phyloP scores from a whole-genome alignment of 176 grass and related monocot species.

The Alloteropsis semialata region DNA sequence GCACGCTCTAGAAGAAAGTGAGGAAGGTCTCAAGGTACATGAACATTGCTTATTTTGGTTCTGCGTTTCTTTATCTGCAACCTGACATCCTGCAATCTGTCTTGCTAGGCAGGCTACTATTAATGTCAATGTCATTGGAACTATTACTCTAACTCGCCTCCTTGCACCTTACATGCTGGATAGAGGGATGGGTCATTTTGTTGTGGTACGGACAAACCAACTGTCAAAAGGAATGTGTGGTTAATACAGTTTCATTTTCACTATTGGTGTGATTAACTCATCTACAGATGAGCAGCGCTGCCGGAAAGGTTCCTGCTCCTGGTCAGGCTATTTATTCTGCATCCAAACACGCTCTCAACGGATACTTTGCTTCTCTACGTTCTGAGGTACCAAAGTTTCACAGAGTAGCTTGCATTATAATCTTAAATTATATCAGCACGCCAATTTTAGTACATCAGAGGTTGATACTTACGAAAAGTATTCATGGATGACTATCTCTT shows the following conservation, averaged over 20 bases:
- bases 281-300: conserved; percentile 94
- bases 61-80: background rate
- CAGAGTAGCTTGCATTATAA: background rate
- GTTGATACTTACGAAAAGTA: background rate
- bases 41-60: conserved; percentile 21
- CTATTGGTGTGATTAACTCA: conserved; percentile 26
- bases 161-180: conserved; percentile 83
- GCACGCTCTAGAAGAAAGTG: conserved; percentile 83
- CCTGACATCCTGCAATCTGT: conserved; percentile 13
- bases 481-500: conserved; percentile 1
- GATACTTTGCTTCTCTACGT: conserved; percentile 80
- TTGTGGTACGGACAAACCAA: conserved; percentile 62
- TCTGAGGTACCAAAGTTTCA: conserved; percentile 60
- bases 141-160: conserved; percentile 80
- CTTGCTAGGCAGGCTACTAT: conserved; percentile 55
- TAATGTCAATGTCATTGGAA: conserved; percentile 76
- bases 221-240: background rate
- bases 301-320: conserved; percentile 87
- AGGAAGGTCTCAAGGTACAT: conserved; percentile 68
- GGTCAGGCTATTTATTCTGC: conserved; percentile 85
- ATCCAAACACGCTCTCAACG: conserved; percentile 97
- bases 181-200: conserved; percentile 95
- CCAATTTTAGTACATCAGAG: background rate
- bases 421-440: background rate
- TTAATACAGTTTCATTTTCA: background rate